phyloP scores from a whole-genome alignment of 2,329 filamentous ascomycete genomes.

The Chrysoporthe cubensis region DNA sequence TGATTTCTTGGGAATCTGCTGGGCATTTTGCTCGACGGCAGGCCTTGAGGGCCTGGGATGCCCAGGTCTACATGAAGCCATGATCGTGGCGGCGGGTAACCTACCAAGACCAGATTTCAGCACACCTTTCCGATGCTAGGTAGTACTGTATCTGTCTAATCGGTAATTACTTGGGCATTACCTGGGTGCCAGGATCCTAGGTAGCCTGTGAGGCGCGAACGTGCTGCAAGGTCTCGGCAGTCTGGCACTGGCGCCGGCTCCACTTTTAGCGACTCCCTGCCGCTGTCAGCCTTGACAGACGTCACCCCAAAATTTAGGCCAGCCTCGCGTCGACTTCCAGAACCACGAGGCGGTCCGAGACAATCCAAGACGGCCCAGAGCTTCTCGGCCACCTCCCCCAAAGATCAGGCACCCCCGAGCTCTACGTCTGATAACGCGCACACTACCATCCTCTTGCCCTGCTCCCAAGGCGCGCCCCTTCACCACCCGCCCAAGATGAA shows the following conservation, averaged over 20 bases:
- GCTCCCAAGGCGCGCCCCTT: not conserved
- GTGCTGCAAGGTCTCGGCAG: not conserved
- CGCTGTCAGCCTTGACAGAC: constrained; percentile 4
- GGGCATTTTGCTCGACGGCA: too few relatives aligned
- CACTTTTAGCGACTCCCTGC: not conserved
- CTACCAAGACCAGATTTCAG: too few relatives aligned
- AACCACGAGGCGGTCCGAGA: too few relatives aligned
- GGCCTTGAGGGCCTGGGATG: too few relatives aligned
- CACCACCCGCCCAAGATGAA: constrained; percentile 68
- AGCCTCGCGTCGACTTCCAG: not conserved
- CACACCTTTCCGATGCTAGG: too few relatives aligned
- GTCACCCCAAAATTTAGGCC: constrained; percentile 14
- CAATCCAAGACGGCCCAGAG: not conserved
- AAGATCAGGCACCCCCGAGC: not conserved
- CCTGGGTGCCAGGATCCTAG: too few relatives aligned
- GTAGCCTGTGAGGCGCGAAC: not conserved
- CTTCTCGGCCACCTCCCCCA: not conserved
- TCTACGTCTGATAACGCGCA: not conserved
- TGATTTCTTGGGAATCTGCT: too few relatives aligned
- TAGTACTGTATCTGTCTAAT: too few relatives aligned
- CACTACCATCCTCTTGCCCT: not conserved
- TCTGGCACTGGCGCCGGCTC: not conserved
- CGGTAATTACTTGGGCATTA: too few relatives aligned
- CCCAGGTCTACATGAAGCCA: too few relatives aligned
- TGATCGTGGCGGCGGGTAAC: too few relatives aligned